Conservation (phyloP, 2,329 filamentous ascomycete genomes). For the Trichothecium roseum region DNA sequence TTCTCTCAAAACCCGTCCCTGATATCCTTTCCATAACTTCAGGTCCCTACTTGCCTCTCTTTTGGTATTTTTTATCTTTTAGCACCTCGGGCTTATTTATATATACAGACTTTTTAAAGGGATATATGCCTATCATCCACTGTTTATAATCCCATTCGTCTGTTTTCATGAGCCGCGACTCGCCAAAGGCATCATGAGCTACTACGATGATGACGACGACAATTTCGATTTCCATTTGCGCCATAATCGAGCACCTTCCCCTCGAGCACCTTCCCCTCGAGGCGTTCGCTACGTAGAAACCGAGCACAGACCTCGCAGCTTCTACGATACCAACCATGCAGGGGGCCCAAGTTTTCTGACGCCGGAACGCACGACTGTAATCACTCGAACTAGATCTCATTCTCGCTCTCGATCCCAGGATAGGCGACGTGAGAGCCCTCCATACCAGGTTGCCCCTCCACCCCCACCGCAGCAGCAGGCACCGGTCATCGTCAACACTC, state of each 20-base stretch:
- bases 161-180: neutral
- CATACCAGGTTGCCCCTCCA: slow-evolving; percentile 15
- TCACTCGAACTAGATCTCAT: slow-evolving; percentile 26
- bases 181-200: slow-evolving; percentile 18
- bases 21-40: neutral
- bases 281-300: slow-evolving; percentile 36
- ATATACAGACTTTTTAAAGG: neutral
- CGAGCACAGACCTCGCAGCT: slow-evolving; percentile 23
- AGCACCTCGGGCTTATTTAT: neutral
- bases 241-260: slow-evolving; percentile 9
- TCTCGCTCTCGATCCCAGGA: slow-evolving; percentile 37
- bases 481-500: slow-evolving; percentile 49
- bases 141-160: too few species aligned
- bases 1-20: neutral
- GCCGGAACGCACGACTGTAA: slow-evolving; percentile 35
- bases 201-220: slow-evolving; percentile 44
- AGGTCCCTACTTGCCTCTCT: too few species aligned
- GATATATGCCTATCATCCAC: neutral
- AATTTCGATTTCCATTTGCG: slow-evolving; percentile 42
- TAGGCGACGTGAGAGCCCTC: slow-evolving; percentile 32
- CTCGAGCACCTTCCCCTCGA: slow-evolving; percentile 26
- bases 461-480: slow-evolving; percentile 15
- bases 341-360: slow-evolving; percentile 28
- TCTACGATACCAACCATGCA: slow-evolving; percentile 26
- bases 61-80: too few species aligned